Percentiles rank a stretch among this genome's conserved stretches.
Evolutionary conservation across 371 early-diverging fungal species (phyloP).

Genomic region (Actinomortierella ambigua): DNA sequence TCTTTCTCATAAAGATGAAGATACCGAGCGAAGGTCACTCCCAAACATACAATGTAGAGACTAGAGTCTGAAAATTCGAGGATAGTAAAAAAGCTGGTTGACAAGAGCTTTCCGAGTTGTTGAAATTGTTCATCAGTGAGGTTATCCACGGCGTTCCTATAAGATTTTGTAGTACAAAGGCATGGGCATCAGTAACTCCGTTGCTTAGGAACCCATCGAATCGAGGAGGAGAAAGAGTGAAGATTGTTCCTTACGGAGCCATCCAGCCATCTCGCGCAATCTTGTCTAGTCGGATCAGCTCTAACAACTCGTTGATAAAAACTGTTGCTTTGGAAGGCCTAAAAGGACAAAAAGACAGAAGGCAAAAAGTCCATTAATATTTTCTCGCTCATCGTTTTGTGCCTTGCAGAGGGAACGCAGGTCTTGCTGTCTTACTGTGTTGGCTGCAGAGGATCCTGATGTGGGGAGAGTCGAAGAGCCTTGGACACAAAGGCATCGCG

Average conservation of each 20-base stretch:
- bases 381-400: too few relatives aligned
- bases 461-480: slow-evolving; percentile 27
- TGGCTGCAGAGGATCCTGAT: slow-evolving; percentile 28
- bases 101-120: slow-evolving; percentile 31
- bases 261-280: slow-evolving; percentile 30
- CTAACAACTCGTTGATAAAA: slow-evolving; percentile 35
- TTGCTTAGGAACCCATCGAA: not conserved
- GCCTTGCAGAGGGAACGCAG: not conserved
- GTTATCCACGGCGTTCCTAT: slow-evolving; percentile 18
- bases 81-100: slow-evolving; percentile 43
- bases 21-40: too few relatives aligned
- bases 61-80: slow-evolving; percentile 32
- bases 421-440: slow-evolving; percentile 7
- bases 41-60: slow-evolving; percentile 24
- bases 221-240: not conserved
- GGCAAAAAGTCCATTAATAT: not conserved
- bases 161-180: not conserved
- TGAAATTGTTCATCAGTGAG: slow-evolving; percentile 37
- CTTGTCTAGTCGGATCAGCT: slow-evolving; percentile 30
- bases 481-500: not conserved
- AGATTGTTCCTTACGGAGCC: slow-evolving; percentile 35
- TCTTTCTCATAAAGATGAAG: too few relatives aligned
- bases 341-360: not conserved
- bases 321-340: slow-evolving; percentile 41
- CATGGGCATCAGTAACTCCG: not conserved